Conservation (phyloP, 2,329 filamentous ascomycete species). For the Paecilomyces formosus region DNA sequence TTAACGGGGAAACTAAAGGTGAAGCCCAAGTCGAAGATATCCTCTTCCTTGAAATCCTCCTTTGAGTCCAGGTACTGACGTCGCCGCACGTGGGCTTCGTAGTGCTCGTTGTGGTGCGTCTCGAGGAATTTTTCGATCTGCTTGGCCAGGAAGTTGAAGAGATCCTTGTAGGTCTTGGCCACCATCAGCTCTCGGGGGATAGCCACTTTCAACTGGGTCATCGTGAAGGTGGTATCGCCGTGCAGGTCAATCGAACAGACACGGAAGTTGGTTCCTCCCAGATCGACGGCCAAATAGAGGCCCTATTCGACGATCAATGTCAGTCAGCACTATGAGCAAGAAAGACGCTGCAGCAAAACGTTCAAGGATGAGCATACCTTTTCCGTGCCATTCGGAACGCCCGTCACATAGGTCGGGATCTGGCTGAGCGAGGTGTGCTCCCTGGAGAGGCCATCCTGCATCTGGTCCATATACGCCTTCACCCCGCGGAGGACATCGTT, state of each 20-base stretch:
- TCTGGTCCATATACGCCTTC: conserved; percentile 76
- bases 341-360: conserved; percentile 9
- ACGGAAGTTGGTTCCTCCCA: conserved; percentile 97
- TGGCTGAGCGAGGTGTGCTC: conserved; percentile 81
- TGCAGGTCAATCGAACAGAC: conserved; percentile 93
- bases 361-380: conserved; percentile 55
- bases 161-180: conserved; percentile 73
- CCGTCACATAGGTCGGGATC: conserved; percentile 95
- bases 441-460: conserved; percentile 74
- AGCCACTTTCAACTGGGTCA: conserved; percentile 85
- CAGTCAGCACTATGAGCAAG: conserved; percentile 4
- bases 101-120: conserved; percentile 81
- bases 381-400: conserved; percentile 92
- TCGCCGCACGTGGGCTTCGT: conserved; percentile 60
- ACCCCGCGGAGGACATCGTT: conserved; percentile 73
- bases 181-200: conserved; percentile 89
- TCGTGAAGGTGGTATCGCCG: conserved; percentile 88
- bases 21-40: conserved; percentile 92
- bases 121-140: conserved; percentile 86
- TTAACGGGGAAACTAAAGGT: conserved; percentile 97
- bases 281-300: conserved; percentile 88
- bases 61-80: conserved; percentile 54
- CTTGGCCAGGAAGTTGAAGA: conserved; percentile 87
- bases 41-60: conserved; percentile 58
- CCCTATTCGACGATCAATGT: conserved; percentile 51